Evolutionary conservation across 1,139 yeast species (phyloP), one percentile per base, ranked within the genome.

Genomic region (Hanseniaspora uvarum): DNA sequence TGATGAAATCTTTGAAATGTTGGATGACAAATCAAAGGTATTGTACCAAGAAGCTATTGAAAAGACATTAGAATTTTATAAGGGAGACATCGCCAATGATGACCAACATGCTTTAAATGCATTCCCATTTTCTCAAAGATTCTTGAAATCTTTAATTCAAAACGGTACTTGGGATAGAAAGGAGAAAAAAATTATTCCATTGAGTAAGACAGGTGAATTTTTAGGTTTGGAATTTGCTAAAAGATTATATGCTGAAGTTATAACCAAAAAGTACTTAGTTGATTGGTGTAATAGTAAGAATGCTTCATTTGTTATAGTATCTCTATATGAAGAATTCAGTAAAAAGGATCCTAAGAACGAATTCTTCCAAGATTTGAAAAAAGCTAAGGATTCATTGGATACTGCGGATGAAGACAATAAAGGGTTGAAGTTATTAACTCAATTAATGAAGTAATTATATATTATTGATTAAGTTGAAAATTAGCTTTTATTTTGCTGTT

Each of bases 281-380:
- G 75, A 73, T 55, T 89, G 97, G 97, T 77, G 83, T 47, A 70
- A 78, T 49, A 86, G 87, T 50, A 80, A 79, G 59, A 73, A 72
- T 55, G 86, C 94, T 36, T 82, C 95, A 3, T 89, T 92, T 65
- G 87, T 86, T 18, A 74, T 89, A 51, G 89, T 87, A 46, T 76
- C 88, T 1, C 68, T 81, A 14, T 77, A 69, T 60, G 94, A 84
- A 67, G 75, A 75, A n/a, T 61, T 72, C 56, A 23, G 21, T 16
- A 61, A 65, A 46, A 64, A 67, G 50, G 63, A 65, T 59, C 56
- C 73, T 68, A 63, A 75, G 67, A 66, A 67, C 39, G 57, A 60
- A 23, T 78, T 87, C 59, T 65, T 72, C 58, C 73, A 77, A 64
- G 76, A 72, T 40, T 70, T 86, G 64, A 77, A 76, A 63, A 74